These are phyloP conservation scores for Boletus reticulatus DNA, from an alignment of 768 basidiomycete species.

Conservation along the genomic window DNA sequence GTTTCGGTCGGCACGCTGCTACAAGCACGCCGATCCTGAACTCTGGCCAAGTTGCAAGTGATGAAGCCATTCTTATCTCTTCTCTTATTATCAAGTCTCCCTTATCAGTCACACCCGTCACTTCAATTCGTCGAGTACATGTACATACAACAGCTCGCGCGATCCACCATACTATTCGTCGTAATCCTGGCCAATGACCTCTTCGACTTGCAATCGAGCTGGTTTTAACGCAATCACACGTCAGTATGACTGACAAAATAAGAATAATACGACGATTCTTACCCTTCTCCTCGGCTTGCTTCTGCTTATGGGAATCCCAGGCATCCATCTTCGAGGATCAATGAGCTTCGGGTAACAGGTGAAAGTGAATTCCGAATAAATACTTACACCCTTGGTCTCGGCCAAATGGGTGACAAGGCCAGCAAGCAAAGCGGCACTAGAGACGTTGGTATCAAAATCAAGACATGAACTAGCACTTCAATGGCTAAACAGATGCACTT, in stretches of 20 bases:
- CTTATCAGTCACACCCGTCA: too few relatives aligned
- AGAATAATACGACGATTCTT: background rate
- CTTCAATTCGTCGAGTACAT: too few relatives aligned
- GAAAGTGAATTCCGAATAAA: background rate
- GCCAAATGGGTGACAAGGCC: constrained; percentile 2
- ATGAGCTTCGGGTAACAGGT: background rate
- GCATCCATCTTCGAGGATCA: background rate
- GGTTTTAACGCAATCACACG: background rate
- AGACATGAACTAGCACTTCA: background rate
- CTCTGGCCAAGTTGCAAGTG: too few relatives aligned
- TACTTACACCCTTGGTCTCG: constrained; percentile 23
- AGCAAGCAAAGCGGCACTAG: constrained; percentile 10
- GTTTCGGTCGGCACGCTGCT: too few relatives aligned
- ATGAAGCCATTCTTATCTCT: too few relatives aligned
- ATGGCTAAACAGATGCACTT: background rate
- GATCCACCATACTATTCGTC: background rate
- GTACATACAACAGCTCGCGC: background rate
- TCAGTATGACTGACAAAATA: background rate
- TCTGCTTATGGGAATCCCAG: constrained; percentile 3
- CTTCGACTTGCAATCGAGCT: background rate
- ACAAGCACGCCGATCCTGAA: too few relatives aligned
- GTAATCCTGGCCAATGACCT: background rate
- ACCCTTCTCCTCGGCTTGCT: background rate
- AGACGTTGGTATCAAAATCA: background rate
- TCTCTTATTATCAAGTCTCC: too few relatives aligned